Evolutionary conservation across 768 basidiomycete species (phyloP).

Genomic region (Lanmaoa rubissima): DNA sequence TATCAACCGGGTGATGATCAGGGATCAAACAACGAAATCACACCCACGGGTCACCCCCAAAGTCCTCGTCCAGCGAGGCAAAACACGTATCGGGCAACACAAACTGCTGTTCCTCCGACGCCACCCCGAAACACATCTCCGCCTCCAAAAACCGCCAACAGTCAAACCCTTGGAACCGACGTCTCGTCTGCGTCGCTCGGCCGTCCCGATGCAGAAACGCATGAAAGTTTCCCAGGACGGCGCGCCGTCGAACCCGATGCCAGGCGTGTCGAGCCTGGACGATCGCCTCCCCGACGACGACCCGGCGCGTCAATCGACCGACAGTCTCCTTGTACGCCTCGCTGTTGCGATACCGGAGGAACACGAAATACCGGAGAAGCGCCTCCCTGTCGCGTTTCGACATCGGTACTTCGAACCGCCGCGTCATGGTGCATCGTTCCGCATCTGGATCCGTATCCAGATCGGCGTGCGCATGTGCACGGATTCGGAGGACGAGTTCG

Average conservation of each 20-base stretch:
- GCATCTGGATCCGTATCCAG: background rate
- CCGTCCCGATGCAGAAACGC: slow-evolving; percentile 26
- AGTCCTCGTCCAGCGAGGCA: slow-evolving; percentile 51
- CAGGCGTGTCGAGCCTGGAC: slow-evolving; percentile 20
- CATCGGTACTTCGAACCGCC: slow-evolving; percentile 21
- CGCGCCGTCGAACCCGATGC: slow-evolving; percentile 30
- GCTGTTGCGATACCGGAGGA: slow-evolving; percentile 59
- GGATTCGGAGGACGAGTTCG: slow-evolving; percentile 34
- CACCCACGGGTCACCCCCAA: slow-evolving; percentile 32
- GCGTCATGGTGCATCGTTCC: background rate
- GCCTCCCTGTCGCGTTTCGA: slow-evolving; percentile 32
- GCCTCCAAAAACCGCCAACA: slow-evolving; percentile 50
- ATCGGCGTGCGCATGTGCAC: slow-evolving; percentile 2
- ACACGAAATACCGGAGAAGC: slow-evolving; percentile 51
- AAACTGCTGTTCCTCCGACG: slow-evolving; percentile 54
- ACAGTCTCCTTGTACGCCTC: slow-evolving; percentile 43
- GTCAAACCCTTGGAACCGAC: slow-evolving; percentile 29
- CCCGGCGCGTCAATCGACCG: slow-evolving; percentile 22
- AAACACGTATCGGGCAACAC: slow-evolving; percentile 54
- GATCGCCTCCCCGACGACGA: slow-evolving; percentile 23
- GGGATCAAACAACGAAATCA: background rate
- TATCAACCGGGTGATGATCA: background rate
- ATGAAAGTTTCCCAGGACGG: slow-evolving; percentile 27
- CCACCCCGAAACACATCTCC: slow-evolving; percentile 54
- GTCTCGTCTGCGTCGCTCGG: background rate